Base-by-base conservation (phyloP, 2,329 filamentous ascomycete species). In the Rhynchosporium graminicola region DNA sequence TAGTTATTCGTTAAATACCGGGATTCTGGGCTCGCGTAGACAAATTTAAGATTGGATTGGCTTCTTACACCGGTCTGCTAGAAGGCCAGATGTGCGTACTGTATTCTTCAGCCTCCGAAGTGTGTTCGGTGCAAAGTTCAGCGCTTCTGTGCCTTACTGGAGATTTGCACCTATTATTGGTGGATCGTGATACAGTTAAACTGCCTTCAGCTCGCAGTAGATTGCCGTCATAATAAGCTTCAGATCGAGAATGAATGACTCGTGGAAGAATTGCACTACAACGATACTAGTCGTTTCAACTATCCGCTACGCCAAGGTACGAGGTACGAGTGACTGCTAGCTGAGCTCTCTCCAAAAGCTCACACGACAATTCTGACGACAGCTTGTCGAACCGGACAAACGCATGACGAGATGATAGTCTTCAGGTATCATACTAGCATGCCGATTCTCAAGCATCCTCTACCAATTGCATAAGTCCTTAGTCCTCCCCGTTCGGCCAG, bases 41-140 rank as follows among this genome's bases (percentile, higher is more conserved):
- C 20, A 50, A 36, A 13, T 29, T 47, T 42, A 26, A 28, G 26
- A 28, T 52, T 48, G 67, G 63, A 67, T 68, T 69, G 67, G 40
- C 65, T 68, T 67, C 65, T 70, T 69, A 67, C 59, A 68, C 63
- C 29, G 38, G 36, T 42, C 57, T 68, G 67, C 66, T 63, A 66
- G 66, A 65, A 67, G 67, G 47, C 63, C 42, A 36, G 12, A 13
- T 52, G 55, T 20, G 20, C 20, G 20, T 20, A 36, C 9, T 10
- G 33, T 36, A 36, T 62, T 52, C 59, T 62, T 62, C 60, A 65
- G 63, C 61, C 63, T 60, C 43, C 43, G 12, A 46, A 7, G 15
- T n/a, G 43, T 45, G 15, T 15, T 45, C 13, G 7, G 13, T n/a
- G n/a, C 42, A 2, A 6, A n/a, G n/a, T 6, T 7, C 31, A 36